Evolutionary conservation across 768 basidiomycete genomes (phyloP), one percentile per base, ranked within the genome.

Genomic region (Termitomyces sp.): DNA sequence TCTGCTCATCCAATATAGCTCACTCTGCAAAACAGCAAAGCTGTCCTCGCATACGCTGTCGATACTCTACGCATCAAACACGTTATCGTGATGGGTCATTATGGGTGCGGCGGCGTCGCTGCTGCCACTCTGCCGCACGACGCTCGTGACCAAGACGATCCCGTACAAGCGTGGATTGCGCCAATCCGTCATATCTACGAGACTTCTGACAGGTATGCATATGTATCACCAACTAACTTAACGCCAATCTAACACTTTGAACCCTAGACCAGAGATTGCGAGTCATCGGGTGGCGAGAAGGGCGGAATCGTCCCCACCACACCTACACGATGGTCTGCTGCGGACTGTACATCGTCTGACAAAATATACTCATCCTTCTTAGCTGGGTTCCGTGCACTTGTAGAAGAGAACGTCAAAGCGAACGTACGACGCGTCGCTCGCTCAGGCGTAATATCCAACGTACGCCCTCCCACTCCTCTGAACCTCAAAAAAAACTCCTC

Each of bases 1-100:
- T 15, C 47, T 9, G 15, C n/a, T 10, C 29, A 12, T 36, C 6
- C 5, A 40, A 7, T 45, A 7, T 45, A 17, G 14, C 32, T n/a
- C n/a, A 15, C 25, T 20, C 32, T 49, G 43, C 25, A 15, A 12
- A 7, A 36, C 48, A 76, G 74, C 15, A 70, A 71, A 56, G 66
- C 77, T 3, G 74, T 76, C 15, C 69, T 79, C n/a, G 71, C 75
- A 0, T 79, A 77, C 49, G 78, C 76, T 10, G 73, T 79, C 17
- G 65, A 73, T 17, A 67, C 67, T 17, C 69, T 79, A 12, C 69
- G 70, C 4, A 77, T 79, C 14, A 69, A 74, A 52, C 77, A 79
- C 50, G 68, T 79, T 53, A 72, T 79, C 51, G 74, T 79, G 14
- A 76, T 79, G 75, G 78, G 77, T 0, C 77, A 79, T 62, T 79